Base-by-base conservation (phyloP, 805 yeast species). In the Lipomyces mesembrius region DNA sequence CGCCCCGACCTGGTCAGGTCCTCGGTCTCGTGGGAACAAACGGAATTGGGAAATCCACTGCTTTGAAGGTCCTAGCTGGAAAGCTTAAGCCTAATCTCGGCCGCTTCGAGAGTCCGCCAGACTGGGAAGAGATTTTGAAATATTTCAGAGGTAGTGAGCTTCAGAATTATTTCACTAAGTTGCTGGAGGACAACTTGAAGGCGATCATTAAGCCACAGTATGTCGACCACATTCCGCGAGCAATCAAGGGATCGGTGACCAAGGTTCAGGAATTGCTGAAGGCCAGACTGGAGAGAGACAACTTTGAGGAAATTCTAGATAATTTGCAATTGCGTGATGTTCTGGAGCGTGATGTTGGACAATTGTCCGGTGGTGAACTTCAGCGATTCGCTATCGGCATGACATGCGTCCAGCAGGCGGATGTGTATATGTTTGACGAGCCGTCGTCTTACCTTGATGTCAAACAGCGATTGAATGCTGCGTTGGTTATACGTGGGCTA, bases 161-260 rank as follows among this genome's bases (percentile, higher is more conserved):
- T 79, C 99, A 95, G 80, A 95, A 95, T 80, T 95, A 88, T 79
- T 91, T 95, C 82, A 92, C 97, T 63, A 92, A 95, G 77, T 87
- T 95, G 72, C 83, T 95, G 74, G 99, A 95, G 79, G 97, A 94
- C 77, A 83, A 93, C 77, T 90, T 95, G 77, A 93, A 90, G 81
- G 96, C 98, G n/a, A 91, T 95, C 73, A 94, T 94, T 77, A 95
- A 95, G 82, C 99, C 99, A 9, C 99, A 95, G 82, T 95, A 95
- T 77, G 99, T 95, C 67, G 99, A 95, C 80, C 94, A 92, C 82
- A 87, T 95, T 73, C 98, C 99, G 74, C 88, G 96, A 79, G 98
- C 98, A 52, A 89, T 95, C 77, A 91, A 91, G 80, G 92, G 97
- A 57, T 93, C 96, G 17, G 83, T 89, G 59, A 90, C 87, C 75